Conservation (phyloP, 2,329 filamentous ascomycete species). For the Thielaviopsis cerberus region DNA sequence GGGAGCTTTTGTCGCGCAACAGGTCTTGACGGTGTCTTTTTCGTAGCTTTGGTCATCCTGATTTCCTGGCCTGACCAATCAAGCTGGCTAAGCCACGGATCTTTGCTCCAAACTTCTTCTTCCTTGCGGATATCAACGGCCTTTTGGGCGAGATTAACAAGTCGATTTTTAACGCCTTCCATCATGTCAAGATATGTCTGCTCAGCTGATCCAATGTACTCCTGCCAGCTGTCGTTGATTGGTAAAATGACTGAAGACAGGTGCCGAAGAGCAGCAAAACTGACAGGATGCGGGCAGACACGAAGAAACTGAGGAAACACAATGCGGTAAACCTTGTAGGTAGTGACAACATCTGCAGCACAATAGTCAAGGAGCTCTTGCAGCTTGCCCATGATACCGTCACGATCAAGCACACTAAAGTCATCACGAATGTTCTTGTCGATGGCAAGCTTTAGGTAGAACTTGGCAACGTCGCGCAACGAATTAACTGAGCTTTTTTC, state of each 20-base stretch:
- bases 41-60: slow-evolving; percentile 79
- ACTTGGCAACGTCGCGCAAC: slow-evolving; percentile 83
- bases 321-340: slow-evolving; percentile 81
- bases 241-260: slow-evolving; percentile 87
- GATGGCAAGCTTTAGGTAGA: slow-evolving; percentile 78
- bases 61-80: slow-evolving; percentile 92
- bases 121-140: slow-evolving; percentile 58
- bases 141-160: slow-evolving; percentile 55
- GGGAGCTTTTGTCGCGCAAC: slow-evolving; percentile 78
- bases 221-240: slow-evolving; percentile 71
- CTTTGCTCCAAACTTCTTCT: slow-evolving; percentile 49
- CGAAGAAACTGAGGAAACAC: slow-evolving; percentile 80
- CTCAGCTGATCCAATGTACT: slow-evolving; percentile 70
- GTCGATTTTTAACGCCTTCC: slow-evolving; percentile 56
- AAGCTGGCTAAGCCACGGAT: slow-evolving; percentile 83
- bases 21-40: slow-evolving; percentile 58
- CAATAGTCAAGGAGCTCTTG: slow-evolving; percentile 84
- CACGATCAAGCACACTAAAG: slow-evolving; percentile 64
- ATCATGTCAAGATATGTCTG: slow-evolving; percentile 62
- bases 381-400: slow-evolving; percentile 49
- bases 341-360: slow-evolving; percentile 81
- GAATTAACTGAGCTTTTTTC: slow-evolving; percentile 90
- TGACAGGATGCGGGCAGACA: slow-evolving; percentile 89
- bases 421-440: slow-evolving; percentile 77
- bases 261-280: slow-evolving; percentile 82